These are phyloP conservation scores for Penicillium subrubescens DNA, from an alignment of 495 filamentous ascomycete genomes.

Conservation along the genomic window DNA sequence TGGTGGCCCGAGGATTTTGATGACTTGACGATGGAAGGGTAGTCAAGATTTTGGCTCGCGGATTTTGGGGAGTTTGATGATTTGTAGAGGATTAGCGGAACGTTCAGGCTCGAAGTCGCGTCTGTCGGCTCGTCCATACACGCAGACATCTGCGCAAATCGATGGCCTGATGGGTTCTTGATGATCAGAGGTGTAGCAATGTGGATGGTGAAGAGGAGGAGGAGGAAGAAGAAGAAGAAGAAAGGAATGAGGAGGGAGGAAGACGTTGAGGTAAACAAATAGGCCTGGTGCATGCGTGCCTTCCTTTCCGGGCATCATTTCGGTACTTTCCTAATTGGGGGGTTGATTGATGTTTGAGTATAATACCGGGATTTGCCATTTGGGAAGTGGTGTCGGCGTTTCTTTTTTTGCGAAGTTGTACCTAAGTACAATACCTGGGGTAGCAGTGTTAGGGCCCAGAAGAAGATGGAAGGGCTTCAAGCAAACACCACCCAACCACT, in stretches of 20 bases:
- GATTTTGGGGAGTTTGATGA: background rate
- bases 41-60: background rate
- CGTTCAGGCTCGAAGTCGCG: background rate
- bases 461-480: no score
- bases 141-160: background rate
- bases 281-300: background rate
- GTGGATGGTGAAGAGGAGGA: background rate
- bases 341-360: background rate
- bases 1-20: background rate
- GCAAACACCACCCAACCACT: no score
- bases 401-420: no score
- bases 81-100: background rate
- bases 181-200: background rate
- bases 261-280: background rate
- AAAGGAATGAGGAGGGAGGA: conserved; percentile 3
- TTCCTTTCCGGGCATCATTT: background rate
- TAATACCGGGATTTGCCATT: background rate
- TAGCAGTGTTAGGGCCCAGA: no score
- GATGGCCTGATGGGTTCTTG: background rate
- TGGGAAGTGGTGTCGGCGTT: no score
- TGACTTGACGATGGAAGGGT: conserved; percentile 14
- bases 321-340: background rate
- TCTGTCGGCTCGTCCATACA: background rate
- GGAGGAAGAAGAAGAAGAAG: background rate
- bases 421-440: no score